Evolutionary conservation across 31 red algal species (phyloP), one percentile per base, ranked within the genome.

Genomic region (Asparagopsis taxiformis): DNA sequence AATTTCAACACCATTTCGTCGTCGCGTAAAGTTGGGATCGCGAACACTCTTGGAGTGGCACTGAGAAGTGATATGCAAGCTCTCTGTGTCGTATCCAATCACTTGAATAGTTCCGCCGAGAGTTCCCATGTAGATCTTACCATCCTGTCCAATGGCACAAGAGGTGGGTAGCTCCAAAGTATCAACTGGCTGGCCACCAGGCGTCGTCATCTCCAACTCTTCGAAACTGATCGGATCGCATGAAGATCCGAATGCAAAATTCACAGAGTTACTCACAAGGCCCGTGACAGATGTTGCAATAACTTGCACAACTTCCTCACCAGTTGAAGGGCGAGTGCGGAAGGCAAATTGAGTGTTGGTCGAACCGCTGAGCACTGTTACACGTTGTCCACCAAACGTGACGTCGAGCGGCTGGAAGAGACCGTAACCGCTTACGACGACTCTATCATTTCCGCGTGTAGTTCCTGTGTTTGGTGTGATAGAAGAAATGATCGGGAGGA

Each of bases 381-480:
- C 75, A 16, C 29, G 36, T 62, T 31, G 20, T 44, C 39, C 59
- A 44, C 86, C 86, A 62, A 90, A 90, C 17, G 46, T 32, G 7
- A 90, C 75, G 50, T 63, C 60, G 23, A 68, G 26, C 31, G 65
- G 51, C 15, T 43, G 41, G 69, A 68, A 90, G 15, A 90, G 62
- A 59, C 86, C 86, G 39, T 67, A 69, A 19, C 86, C 86, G 10
- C 23, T 68, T 38, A 82, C 65, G 29, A 65, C 74, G 32, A 74
- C 69, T 25, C 26, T 13, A 2, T 36, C 59, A 10, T 76, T 76
- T 2, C 86, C 86, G 2, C 39, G 38, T 11, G 35, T 62, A 24
- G 54, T 16, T 21, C 65, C 76, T 13, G 38, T 44, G 7, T 30
- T 10, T n/a, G 76, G 75, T 6, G 55, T 59, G 2, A 90, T 21